Base-by-base conservation (phyloP, 352 stramenopile species). In the Phytophthora hibernalis region DNA sequence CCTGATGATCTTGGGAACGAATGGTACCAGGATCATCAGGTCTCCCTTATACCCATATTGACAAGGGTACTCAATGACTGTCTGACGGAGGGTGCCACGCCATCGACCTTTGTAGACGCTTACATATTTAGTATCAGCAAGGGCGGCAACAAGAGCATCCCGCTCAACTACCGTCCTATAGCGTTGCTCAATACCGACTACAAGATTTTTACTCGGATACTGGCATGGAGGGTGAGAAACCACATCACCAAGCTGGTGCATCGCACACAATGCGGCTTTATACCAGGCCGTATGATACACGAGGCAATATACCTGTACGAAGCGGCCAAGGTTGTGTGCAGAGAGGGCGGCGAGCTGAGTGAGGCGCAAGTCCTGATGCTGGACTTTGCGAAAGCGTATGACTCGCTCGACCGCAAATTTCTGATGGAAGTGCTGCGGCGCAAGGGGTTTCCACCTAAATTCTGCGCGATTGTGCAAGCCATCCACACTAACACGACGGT, bases 101-200 rank as follows among this genome's bases (percentile, higher is more conserved):
- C 30, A n/a, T 3, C 3, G 4, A 43, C 26, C 9, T 59, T 59
- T 26, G 8, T 18, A 22, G 37, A 59, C 16, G 52, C 37, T 0
- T 18, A 59, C 24, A 59, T 59, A 4, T 59, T 59, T 24, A 51
- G 52, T 12, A 59, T 59, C 3, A 50, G 40, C 12, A 59, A 59
- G 13, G 40, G 22, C 3, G 52, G 52, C 0, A 21, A 59, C 20
- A 21, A 15, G 7, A 48, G 7, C 12, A 30, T 50, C 6, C 52
- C 52, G 15, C 35, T 38, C 7, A 59, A 40, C 10, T 59, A 59
- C 28, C 7, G 52, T 4, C 52, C 38, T 2, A 59, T 59, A 28
- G 52, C 21, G 4, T n/a, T 59, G 3, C 38, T 51, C 3, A 30
- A 30, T 6, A 30, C 26, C 2, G 26, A 30, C 2, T 30, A 30